Percentiles rank a stretch among this genome's conserved stretches.
Conservation (phyloP, 345 rosid species). For the Euphorbia pulcherrima region DNA sequence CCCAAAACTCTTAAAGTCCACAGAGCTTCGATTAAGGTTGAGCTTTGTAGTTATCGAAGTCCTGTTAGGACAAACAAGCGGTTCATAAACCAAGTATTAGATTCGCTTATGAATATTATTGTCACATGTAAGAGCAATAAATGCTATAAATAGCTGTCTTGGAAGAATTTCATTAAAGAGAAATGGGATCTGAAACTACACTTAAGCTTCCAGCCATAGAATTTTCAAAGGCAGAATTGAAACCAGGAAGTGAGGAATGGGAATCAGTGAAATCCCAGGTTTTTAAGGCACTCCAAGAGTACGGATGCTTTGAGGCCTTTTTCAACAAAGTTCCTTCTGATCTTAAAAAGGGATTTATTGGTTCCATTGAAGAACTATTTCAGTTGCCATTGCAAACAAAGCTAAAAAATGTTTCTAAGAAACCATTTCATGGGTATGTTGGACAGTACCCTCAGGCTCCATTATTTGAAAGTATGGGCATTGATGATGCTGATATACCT, state of each 20-base stretch:
- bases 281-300: slow-evolving; percentile 32
- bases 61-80: no score
- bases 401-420: slow-evolving; percentile 23
- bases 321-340: slow-evolving; percentile 22
- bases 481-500: slow-evolving; percentile 24
- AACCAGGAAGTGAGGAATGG: slow-evolving; percentile 28
- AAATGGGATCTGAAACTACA: slow-evolving; percentile 31
- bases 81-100: no score
- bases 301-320: slow-evolving; percentile 39
- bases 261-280: slow-evolving; percentile 17
- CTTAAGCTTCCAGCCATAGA: slow-evolving; percentile 33
- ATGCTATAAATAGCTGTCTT: no score
- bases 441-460: slow-evolving; percentile 31
- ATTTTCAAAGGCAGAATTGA: slow-evolving; percentile 16
- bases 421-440: slow-evolving; percentile 42
- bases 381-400: slow-evolving; percentile 32
- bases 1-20: no score
- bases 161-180: no score
- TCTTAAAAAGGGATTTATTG: slow-evolving; percentile 15
- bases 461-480: slow-evolving; percentile 37
- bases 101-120: no score
- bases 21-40: no score
- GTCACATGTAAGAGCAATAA: no score
- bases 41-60: no score
- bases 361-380: slow-evolving; percentile 27